phyloP scores from a whole-genome alignment of 352 stramenopile genomes.

The Phytophthora agathidicida region DNA sequence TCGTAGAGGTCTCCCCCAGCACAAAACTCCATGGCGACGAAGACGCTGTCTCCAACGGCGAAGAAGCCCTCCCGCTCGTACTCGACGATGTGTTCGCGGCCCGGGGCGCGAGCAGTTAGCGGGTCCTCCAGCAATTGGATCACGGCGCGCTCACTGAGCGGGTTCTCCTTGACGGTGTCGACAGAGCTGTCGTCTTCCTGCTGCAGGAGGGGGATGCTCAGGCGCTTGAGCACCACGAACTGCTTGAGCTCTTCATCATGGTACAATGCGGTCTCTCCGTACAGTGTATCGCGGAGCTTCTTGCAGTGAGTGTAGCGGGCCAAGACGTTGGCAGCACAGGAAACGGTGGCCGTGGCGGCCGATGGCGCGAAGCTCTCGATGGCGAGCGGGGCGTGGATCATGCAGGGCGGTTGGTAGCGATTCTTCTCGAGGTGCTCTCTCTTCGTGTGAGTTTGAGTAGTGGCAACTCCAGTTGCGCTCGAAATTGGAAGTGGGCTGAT shows the following conservation, averaged over 20 bases:
- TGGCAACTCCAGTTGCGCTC: constrained; percentile 20
- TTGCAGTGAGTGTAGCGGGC: constrained; percentile 47
- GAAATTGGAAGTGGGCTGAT: constrained; percentile 21
- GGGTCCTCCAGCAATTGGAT: constrained; percentile 51
- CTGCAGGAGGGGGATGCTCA: constrained; percentile 44
- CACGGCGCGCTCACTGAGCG: constrained; percentile 54
- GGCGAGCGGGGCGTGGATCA: constrained; percentile 31
- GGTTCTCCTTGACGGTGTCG: constrained; percentile 48
- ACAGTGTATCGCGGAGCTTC: constrained; percentile 56
- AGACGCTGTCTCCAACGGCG: constrained; percentile 44
- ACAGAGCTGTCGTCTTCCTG: constrained; percentile 30
- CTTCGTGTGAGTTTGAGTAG: no score
- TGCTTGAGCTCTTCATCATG: constrained; percentile 43
- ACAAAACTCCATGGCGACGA: constrained; percentile 75
- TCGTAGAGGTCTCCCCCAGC: constrained; percentile 68
- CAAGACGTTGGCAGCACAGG: constrained; percentile 12
- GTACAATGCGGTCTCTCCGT: constrained; percentile 64
- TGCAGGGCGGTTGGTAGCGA: constrained; percentile 1
- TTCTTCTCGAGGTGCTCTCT: no score
- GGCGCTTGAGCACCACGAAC: constrained; percentile 65
- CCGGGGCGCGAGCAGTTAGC: constrained; percentile 20
- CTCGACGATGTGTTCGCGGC: constrained; percentile 48
- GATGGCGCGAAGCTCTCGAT: constrained; percentile 19
- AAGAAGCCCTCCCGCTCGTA: constrained; percentile 57
- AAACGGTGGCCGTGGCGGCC: neutral